Evolutionary conservation across 495 filamentous ascomycete genomes (phyloP).

Genomic region (Hypoxylon perforatum): DNA sequence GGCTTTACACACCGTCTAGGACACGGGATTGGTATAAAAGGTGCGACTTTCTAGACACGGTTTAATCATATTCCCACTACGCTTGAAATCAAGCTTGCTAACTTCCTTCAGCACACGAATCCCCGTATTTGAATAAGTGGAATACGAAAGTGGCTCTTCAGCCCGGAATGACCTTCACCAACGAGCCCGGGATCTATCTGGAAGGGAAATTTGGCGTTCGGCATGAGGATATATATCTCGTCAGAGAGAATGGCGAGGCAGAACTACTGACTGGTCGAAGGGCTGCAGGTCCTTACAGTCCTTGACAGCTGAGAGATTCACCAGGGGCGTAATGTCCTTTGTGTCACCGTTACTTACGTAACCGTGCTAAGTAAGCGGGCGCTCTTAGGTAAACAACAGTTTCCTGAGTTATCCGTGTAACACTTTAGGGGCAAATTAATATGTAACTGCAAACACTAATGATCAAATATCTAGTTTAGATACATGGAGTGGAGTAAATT

Average conservation of each 20-base stretch:
- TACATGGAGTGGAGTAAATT: no score
- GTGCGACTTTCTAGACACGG: conserved; percentile 24
- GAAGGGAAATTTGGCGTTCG: conserved; percentile 64
- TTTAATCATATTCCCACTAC: not conserved
- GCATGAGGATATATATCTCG: conserved; percentile 64
- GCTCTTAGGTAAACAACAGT: no score
- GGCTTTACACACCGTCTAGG: conserved; percentile 67
- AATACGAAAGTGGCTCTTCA: conserved; percentile 54
- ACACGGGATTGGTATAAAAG: conserved; percentile 69
- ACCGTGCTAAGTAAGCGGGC: no score
- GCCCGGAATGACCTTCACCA: conserved; percentile 66
- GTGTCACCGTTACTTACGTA: no score
- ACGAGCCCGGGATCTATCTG: conserved; percentile 67
- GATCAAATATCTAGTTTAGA: no score
- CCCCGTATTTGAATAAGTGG: conserved; percentile 66
- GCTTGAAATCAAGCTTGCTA: not conserved
- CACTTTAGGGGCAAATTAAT: no score
- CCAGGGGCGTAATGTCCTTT: no score
- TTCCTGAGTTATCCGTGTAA: no score
- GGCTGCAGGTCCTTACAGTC: conserved; percentile 59
- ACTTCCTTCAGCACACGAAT: conserved; percentile 58
- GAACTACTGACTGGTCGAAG: conserved; percentile 58
- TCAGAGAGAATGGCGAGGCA: conserved; percentile 57
- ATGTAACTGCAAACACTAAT: no score
- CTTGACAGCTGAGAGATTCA: conserved; percentile 53